These are phyloP conservation scores for Curvularia sp. DNA, from an alignment of 2,329 filamentous ascomycete genomes.

Conservation along the genomic window DNA sequence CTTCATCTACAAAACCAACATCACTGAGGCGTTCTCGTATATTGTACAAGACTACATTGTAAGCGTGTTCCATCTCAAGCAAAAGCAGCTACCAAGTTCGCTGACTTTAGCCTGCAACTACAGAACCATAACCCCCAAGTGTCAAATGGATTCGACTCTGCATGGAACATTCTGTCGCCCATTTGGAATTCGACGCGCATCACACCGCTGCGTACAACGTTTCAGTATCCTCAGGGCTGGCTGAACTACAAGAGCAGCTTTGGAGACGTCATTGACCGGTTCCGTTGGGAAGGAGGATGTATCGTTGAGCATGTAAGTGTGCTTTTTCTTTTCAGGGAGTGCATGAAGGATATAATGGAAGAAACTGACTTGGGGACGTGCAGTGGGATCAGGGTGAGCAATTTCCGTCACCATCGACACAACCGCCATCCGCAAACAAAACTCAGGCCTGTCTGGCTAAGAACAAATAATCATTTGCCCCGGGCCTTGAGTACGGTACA, in stretches of 20 bases:
- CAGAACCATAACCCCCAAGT: slow-evolving; percentile 43
- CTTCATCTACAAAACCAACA: slow-evolving; percentile 40
- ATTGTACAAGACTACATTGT: slow-evolving; percentile 41
- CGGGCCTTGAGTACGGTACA: too few relatives aligned
- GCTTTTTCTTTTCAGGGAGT: not conserved
- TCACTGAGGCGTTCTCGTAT: slow-evolving; percentile 40
- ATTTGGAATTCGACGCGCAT: slow-evolving; percentile 36
- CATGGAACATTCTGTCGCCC: slow-evolving; percentile 36
- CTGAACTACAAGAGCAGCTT: slow-evolving; percentile 36
- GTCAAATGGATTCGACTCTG: slow-evolving; percentile 40
- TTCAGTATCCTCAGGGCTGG: slow-evolving; percentile 35
- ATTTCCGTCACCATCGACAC: too few relatives aligned
- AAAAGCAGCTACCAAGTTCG: not conserved
- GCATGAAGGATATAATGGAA: not conserved
- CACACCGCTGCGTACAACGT: slow-evolving; percentile 32
- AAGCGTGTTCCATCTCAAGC: not conserved
- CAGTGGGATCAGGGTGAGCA: not conserved
- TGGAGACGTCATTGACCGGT: slow-evolving; percentile 40
- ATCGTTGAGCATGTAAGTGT: slow-evolving; percentile 45
- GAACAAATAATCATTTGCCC: too few relatives aligned
- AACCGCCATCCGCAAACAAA: too few relatives aligned
- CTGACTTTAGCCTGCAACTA: not conserved
- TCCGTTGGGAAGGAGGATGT: slow-evolving; percentile 42
- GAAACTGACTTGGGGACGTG: not conserved
- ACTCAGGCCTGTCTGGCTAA: not conserved